A percentile compares a stretch with the other conserved stretches of the same genome.
These are phyloP conservation scores for Yamadazyma akitaensis DNA, from an alignment of 805 yeast species.

Conservation along the genomic window DNA sequence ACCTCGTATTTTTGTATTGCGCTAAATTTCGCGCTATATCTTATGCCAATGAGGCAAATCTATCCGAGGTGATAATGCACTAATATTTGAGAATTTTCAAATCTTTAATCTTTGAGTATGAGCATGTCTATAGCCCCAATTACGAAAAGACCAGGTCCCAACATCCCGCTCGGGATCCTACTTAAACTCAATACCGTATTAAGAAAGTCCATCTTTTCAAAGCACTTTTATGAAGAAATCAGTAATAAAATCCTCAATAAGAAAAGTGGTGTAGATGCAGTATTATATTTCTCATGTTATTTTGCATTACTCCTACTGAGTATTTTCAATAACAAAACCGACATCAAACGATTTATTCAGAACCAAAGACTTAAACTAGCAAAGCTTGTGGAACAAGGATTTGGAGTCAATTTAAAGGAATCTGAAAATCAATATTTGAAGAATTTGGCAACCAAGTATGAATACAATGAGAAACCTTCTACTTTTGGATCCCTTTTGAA, in stretches of 20 bases:
- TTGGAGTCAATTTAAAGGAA: constrained; percentile 14
- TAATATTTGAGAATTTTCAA: not conserved
- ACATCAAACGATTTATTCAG: constrained; percentile 26
- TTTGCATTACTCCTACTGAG: constrained; percentile 37
- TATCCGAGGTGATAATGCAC: constrained; percentile 5
- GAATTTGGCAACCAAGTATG: not conserved
- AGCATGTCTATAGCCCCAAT: constrained; percentile 18
- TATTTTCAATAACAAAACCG: constrained; percentile 34
- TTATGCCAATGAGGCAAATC: not conserved
- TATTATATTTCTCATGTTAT: constrained; percentile 42
- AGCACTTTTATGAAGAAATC: constrained; percentile 40
- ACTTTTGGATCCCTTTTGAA: constrained; percentile 35
- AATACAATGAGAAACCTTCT: constrained; percentile 12
- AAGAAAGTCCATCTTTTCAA: constrained; percentile 32
- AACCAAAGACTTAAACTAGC: constrained; percentile 25
- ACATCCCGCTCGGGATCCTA: constrained; percentile 19
- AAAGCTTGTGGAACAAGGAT: constrained; percentile 13
- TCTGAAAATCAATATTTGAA: constrained; percentile 16
- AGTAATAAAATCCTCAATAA: constrained; percentile 36
- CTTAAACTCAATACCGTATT: constrained; percentile 26
- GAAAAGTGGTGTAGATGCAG: constrained; percentile 35
- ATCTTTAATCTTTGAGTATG: constrained; percentile 5
- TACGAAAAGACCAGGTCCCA: constrained; percentile 8
- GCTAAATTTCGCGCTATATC: not conserved
- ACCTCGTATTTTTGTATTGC: not conserved